These are phyloP conservation scores for Colletotrichum tamarilloi DNA, from an alignment of 2,329 filamentous ascomycete species.

Conservation along the genomic window DNA sequence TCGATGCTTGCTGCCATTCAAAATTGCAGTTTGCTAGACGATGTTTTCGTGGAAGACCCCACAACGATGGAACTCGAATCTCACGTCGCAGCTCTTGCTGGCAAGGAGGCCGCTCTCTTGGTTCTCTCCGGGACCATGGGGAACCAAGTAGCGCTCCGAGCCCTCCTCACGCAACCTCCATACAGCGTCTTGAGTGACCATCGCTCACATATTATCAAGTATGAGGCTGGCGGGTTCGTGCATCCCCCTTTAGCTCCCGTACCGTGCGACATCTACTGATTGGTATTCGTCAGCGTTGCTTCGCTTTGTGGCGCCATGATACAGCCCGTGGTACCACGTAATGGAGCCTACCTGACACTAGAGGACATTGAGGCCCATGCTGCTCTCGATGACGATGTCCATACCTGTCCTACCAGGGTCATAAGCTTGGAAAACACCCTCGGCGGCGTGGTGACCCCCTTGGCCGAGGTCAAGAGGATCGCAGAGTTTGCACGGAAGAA, in stretches of 20 bases:
- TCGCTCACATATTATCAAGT: slow-evolving; percentile 80
- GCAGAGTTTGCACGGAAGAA: slow-evolving; percentile 73
- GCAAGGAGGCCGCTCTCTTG: slow-evolving; percentile 81
- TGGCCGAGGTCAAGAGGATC: slow-evolving; percentile 77
- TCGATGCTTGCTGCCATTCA: slow-evolving; percentile 86
- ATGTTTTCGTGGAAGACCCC: slow-evolving; percentile 84
- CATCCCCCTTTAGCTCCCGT: background rate
- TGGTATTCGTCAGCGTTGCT: slow-evolving; percentile 68
- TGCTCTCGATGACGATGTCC: slow-evolving; percentile 76
- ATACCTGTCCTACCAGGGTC: slow-evolving; percentile 82
- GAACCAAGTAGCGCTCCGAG: slow-evolving; percentile 85
- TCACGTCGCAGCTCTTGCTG: slow-evolving; percentile 77
- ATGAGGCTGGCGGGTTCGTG: slow-evolving; percentile 70
- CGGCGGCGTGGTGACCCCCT: slow-evolving; percentile 80
- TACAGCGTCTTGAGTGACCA: slow-evolving; percentile 84
- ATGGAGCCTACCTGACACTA: slow-evolving; percentile 79
- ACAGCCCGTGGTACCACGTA: slow-evolving; percentile 73
- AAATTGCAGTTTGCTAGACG: slow-evolving; percentile 81
- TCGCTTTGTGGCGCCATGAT: slow-evolving; percentile 78
- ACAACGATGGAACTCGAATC: slow-evolving; percentile 82
- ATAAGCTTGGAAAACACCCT: slow-evolving; percentile 91
- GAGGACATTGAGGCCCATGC: slow-evolving; percentile 78
- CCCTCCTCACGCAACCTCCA: slow-evolving; percentile 82
- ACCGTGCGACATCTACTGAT: background rate
- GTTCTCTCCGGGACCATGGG: slow-evolving; percentile 95